Evolutionary conservation across 257 asterid species (phyloP), one percentile per base, ranked within the genome.

Genomic region (Solanum pennellii): DNA sequence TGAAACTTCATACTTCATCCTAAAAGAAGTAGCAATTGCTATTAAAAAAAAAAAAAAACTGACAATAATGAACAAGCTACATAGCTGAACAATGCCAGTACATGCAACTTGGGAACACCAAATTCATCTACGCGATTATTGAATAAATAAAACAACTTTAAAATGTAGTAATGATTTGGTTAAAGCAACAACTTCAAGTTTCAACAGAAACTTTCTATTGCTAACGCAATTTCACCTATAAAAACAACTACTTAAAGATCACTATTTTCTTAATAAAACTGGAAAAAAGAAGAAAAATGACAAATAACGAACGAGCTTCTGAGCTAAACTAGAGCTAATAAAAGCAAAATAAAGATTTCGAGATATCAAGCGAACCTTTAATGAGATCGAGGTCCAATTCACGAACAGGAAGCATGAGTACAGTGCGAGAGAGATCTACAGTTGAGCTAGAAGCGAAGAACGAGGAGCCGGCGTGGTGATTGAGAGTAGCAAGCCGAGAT

Each of bases 401-500:
- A 76, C 97, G 96, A 86, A 97, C 95, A 4, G 99, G 99, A 56
- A 97, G 96, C 37, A 97, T 93, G 47, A 97, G 93, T 33, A 97
- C 98, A 9, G 98, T 92, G 44, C 99, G 98, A 33, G 98, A 94
- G 83, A 94, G 98, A 94, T 95, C 98, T 59, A 93, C 88, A 82
- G 96, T 33, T 6, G 75, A 68, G 23, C 39, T 27, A 68, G 82
- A 91, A 41, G 94, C 91, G 86, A 93, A 91, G 13, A 95, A 87
- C 11, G 98, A 92, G 3, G 99, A 97, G 76, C 94, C 98, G 45
- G 99, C 99, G 89, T 95, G 98, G 90, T 95, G 98, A 89, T 97
- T 97, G 88, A 97, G 95, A 18, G 96, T 91, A 65, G 98, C 96
- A 37, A 93, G 89, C 29, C 98, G 97, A 88, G 99, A 95, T 93